These are phyloP conservation scores for Cystobasidium ongulense DNA, from an alignment of 768 basidiomycete species.

Conservation along the genomic window DNA sequence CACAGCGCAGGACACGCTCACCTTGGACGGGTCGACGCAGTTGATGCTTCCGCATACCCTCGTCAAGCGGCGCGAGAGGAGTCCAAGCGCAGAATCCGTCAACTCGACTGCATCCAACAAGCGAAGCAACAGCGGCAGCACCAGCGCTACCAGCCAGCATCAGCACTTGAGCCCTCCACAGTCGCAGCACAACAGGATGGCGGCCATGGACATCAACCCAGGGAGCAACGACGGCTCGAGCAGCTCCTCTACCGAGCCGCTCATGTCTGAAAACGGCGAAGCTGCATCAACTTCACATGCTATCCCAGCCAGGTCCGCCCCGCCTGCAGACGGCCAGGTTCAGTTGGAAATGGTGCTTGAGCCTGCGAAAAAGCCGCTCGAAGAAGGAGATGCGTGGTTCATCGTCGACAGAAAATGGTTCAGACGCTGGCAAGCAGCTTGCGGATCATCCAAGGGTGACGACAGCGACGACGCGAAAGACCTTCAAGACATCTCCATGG, in stretches of 20 bases:
- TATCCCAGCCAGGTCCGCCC: neutral
- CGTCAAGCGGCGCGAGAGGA: conserved; percentile 20
- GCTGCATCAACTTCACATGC: neutral
- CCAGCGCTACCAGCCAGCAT: neutral
- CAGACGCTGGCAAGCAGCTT: conserved; percentile 65
- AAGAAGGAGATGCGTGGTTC: conserved; percentile 68
- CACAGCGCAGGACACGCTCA: neutral
- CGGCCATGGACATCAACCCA: conserved; percentile 19
- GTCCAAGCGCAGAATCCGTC: conserved; percentile 20
- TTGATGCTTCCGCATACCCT: conserved; percentile 20
- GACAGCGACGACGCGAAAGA: conserved; percentile 51
- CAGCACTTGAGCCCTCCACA: neutral
- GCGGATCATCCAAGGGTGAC: conserved; percentile 50
- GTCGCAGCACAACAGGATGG: neutral
- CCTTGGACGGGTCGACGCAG: neutral
- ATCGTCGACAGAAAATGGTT: conserved; percentile 65
- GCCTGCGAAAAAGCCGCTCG: conserved; percentile 46
- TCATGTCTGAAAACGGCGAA: neutral
- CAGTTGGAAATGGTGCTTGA: conserved; percentile 8
- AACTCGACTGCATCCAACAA: conserved; percentile 19
- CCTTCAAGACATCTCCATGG: conserved; percentile 49
- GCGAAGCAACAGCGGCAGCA: conserved; percentile 18
- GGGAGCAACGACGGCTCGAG: conserved; percentile 10
- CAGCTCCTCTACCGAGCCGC: conserved; percentile 22
- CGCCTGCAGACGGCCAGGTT: neutral